Conservation (phyloP, 1,284 basidiomycete species). For the Pisolithus thermaeus region DNA sequence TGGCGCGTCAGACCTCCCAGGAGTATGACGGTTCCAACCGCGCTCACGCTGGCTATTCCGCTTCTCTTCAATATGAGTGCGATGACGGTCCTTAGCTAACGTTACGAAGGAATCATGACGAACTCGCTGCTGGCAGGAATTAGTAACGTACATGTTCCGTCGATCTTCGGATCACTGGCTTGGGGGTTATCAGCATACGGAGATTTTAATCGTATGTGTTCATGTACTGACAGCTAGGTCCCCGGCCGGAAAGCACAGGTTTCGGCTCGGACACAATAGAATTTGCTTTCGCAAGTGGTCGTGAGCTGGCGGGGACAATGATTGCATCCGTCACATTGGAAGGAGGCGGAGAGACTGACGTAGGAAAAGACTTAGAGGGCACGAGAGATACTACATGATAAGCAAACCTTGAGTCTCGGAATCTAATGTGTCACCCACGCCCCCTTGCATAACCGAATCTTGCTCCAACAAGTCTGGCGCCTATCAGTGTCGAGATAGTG, state of each 20-base stretch:
- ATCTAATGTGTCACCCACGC: constrained; percentile 52
- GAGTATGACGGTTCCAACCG: constrained; percentile 30
- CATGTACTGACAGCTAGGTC: not conserved
- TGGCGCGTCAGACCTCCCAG: constrained; percentile 19
- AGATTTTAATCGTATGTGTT: not conserved
- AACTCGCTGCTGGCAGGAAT: not conserved
- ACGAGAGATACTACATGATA: not conserved
- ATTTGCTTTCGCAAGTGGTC: not conserved
- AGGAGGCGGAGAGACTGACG: constrained; percentile 12
- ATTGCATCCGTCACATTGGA: constrained; percentile 5
- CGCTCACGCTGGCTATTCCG: constrained; percentile 29
- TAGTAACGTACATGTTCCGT: not conserved
- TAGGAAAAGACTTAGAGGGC: constrained; percentile 1
- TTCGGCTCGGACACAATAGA: not conserved
- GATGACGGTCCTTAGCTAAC: constrained; percentile 11
- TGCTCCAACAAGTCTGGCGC: constrained; percentile 61
- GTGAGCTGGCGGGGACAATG: constrained; percentile 8
- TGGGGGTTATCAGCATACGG: not conserved
- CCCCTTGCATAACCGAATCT: constrained; percentile 69
- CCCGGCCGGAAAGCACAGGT: not conserved
- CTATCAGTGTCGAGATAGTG: constrained; percentile 11
- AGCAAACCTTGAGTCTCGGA: constrained; percentile 28
- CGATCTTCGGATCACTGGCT: constrained; percentile 6
- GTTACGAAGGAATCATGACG: constrained; percentile 8
- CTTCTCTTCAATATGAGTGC: constrained; percentile 17